Evolutionary conservation across 192 early-diverging fungal species (phyloP).

Genomic region (Geranomyces variabilis): DNA sequence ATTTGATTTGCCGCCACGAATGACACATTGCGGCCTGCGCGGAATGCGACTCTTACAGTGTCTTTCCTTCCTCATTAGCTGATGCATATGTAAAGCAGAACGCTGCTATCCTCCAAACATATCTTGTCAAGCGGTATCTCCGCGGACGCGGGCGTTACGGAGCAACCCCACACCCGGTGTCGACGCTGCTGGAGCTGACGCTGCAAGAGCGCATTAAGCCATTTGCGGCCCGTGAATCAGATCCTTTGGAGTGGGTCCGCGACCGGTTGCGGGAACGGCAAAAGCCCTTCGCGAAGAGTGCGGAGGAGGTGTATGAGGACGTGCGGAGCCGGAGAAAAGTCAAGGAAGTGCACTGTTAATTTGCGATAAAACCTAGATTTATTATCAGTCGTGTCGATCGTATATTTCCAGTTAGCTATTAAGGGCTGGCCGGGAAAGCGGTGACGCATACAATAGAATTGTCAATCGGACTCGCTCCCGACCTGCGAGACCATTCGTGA

Average conservation of each 20-base stretch:
- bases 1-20: neutral
- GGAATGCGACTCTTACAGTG: neutral
- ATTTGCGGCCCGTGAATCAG: slow-evolving; percentile 28
- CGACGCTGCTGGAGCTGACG: slow-evolving; percentile 43
- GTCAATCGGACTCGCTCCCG: no score
- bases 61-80: slow-evolving; percentile 33
- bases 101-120: slow-evolving; percentile 35
- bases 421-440: no score
- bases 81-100: slow-evolving; percentile 47
- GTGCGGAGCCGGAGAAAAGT: slow-evolving; percentile 17
- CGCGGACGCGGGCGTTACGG: slow-evolving; percentile 54
- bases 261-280: slow-evolving; percentile 36
- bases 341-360: slow-evolving; percentile 44
- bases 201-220: slow-evolving; percentile 50
- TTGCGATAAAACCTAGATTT: neutral
- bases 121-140: slow-evolving; percentile 41
- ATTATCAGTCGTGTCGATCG: no score
- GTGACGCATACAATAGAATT: no score
- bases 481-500: no score
- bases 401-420: no score
- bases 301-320: slow-evolving; percentile 38
- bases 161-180: slow-evolving; percentile 46
- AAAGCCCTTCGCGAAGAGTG: slow-evolving; percentile 17
- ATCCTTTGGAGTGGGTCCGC: slow-evolving; percentile 53
- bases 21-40: neutral